A percentile compares a stretch with the other conserved stretches of the same genome.
Evolutionary conservation across 768 basidiomycete genomes (phyloP).

Genomic region (Lactarius quietus): DNA sequence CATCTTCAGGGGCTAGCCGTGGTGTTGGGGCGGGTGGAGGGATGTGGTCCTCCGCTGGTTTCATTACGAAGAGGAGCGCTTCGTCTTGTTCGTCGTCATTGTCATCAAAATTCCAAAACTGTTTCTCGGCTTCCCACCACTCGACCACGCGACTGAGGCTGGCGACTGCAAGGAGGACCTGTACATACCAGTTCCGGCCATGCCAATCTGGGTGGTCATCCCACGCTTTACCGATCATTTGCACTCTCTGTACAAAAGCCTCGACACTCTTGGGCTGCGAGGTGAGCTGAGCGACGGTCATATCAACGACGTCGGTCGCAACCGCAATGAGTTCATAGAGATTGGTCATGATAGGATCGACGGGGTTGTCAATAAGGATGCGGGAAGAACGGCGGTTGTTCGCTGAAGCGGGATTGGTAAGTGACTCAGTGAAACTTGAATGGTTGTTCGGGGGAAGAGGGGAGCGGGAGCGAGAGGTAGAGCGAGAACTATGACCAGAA

Average conservation of each 20-base stretch:
- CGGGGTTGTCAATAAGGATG: constrained; percentile 77
- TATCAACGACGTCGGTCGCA: constrained; percentile 91
- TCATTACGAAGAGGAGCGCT: constrained; percentile 89
- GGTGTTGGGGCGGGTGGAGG: constrained; percentile 39
- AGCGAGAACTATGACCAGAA: constrained; percentile 85
- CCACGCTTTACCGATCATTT: constrained; percentile 91
- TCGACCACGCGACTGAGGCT: constrained; percentile 95
- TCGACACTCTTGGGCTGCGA: constrained; percentile 82
- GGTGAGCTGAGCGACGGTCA: constrained; percentile 81
- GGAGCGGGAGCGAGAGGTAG: constrained; percentile 91
- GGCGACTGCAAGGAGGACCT: constrained; percentile 91
- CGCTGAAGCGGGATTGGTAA: constrained; percentile 30
- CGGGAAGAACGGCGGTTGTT: constrained; percentile 75
- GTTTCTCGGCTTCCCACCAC: constrained; percentile 99
- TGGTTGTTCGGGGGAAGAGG: constrained; percentile 77
- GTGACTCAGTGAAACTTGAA: constrained; percentile 56
- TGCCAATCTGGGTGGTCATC: constrained; percentile 98
- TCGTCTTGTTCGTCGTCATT: constrained; percentile 88
- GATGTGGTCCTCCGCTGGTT: constrained; percentile 66
- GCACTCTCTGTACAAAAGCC: constrained; percentile 84
- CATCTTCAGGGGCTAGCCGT: constrained; percentile 50
- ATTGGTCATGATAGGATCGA: constrained; percentile 85
- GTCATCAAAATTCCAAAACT: constrained; percentile 99
- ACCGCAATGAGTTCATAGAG: constrained; percentile 91
- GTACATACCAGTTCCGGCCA: constrained; percentile 97